These are phyloP conservation scores for Fusarium torulosum DNA, from an alignment of 2,329 filamentous ascomycete genomes.

Conservation along the genomic window DNA sequence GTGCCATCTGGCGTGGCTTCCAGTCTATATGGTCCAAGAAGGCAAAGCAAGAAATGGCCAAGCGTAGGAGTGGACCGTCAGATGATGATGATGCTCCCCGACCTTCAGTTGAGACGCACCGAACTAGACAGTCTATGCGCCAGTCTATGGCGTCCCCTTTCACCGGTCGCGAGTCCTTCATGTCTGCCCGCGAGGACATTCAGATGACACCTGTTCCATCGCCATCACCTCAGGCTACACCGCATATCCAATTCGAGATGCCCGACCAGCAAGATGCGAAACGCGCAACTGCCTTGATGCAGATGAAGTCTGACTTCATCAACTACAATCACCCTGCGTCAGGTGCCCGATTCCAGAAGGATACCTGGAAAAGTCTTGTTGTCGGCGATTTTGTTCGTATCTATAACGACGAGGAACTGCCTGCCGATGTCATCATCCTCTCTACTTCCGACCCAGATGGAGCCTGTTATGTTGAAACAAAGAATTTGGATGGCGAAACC, in stretches of 20 bases:
- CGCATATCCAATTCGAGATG: constrained; percentile 55
- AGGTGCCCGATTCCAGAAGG: constrained; percentile 88
- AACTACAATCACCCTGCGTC: constrained; percentile 75
- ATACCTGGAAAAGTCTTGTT: constrained; percentile 94
- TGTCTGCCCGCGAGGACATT: constrained; percentile 76
- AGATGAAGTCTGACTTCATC: constrained; percentile 72
- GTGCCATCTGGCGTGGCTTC: constrained; percentile 64
- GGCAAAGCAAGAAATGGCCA: constrained; percentile 62
- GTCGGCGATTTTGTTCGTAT: constrained; percentile 97
- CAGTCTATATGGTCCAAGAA: constrained; percentile 65
- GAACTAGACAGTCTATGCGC: constrained; percentile 52
- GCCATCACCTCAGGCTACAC: constrained; percentile 67
- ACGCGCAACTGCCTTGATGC: constrained; percentile 56
- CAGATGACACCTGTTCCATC: constrained; percentile 97
- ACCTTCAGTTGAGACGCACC: constrained; percentile 64
- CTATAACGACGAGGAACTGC: constrained; percentile 95
- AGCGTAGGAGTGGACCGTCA: constrained; percentile 55
- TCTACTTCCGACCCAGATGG: constrained; percentile 95
- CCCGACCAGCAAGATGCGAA: constrained; percentile 53
- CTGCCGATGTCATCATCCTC: constrained; percentile 91
- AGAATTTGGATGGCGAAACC: constrained; percentile 97
- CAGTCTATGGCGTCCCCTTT: constrained; percentile 64
- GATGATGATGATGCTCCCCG: constrained; percentile 66
- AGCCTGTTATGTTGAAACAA: constrained; percentile 97
- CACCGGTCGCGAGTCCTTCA: constrained; percentile 64